phyloP scores from a whole-genome alignment of 2,329 filamentous ascomycete species.

The Onygenales sp. region DNA sequence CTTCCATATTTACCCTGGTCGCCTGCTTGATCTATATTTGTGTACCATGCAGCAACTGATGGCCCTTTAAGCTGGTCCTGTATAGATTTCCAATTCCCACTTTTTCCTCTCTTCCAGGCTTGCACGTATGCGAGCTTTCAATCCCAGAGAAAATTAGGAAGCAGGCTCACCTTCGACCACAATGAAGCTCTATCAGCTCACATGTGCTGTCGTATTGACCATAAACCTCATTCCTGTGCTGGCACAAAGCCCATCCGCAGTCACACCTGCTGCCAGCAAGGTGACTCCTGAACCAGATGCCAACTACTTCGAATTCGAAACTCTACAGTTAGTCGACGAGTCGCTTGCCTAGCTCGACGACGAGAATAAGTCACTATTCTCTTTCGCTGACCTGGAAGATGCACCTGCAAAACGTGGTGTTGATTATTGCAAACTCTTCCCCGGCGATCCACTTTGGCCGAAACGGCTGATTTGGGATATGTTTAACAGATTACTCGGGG shows the following conservation, averaged over 20 bases:
- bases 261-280: neutral
- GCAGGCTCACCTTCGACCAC: neutral
- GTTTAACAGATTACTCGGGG: conserved; percentile 43
- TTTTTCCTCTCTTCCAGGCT: too few species aligned
- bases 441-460: conserved; percentile 47
- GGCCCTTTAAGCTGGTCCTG: too few species aligned
- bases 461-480: conserved; percentile 33
- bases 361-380: neutral
- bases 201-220: neutral
- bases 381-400: neutral
- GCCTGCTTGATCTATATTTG: too few species aligned
- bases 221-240: neutral
- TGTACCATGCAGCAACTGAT: too few species aligned
- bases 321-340: neutral
- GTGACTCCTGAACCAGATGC: neutral
- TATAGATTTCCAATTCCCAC: too few species aligned
- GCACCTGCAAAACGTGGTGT: neutral
- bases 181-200: neutral
- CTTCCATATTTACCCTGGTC: too few species aligned
- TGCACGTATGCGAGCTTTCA: too few species aligned
- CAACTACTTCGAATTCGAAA: neutral
- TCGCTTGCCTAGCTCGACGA: neutral
- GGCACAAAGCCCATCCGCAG: neutral
- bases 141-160: neutral
- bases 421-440: conserved; percentile 27